These are phyloP conservation scores for Miscanthus lutarioriparius DNA, from an alignment of 176 grass and related monocot species.

Conservation along the genomic window DNA sequence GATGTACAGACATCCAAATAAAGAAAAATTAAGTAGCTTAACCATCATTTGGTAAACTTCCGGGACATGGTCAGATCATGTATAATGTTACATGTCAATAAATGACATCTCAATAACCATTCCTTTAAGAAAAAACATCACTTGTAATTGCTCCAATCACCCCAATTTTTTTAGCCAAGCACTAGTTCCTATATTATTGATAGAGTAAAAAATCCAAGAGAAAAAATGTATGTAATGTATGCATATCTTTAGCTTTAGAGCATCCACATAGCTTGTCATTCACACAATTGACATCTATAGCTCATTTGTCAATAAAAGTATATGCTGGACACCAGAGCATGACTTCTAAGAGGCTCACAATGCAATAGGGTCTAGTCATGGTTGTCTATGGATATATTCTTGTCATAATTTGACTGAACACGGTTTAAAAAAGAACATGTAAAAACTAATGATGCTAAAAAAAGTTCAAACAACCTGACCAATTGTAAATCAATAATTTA, in stretches of 20 bases:
- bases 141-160: not conserved
- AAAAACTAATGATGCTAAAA: not conserved
- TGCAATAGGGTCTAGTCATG: not conserved
- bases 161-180: not conserved
- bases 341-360: not conserved
- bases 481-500: conserved; percentile 9
- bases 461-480: not conserved
- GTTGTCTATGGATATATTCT: conserved; percentile 10
- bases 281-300: not conserved
- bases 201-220: not conserved
- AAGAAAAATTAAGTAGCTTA: not conserved
- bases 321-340: not conserved
- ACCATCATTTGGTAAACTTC: conserved; percentile 12
- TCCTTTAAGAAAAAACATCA: not conserved
- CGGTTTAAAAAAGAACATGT: not conserved
- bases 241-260: not conserved
- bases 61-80: not conserved
- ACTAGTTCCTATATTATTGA: conserved; percentile 4
- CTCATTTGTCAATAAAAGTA: conserved; percentile 6
- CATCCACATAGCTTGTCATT: not conserved
- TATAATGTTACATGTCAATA: not conserved
- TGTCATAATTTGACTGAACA: not conserved
- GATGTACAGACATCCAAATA: not conserved
- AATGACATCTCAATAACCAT: conserved; percentile 2
- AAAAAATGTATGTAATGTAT: not conserved